Base-by-base conservation (phyloP, 345 rosid species). In the Euphorbia peplus region DNA sequence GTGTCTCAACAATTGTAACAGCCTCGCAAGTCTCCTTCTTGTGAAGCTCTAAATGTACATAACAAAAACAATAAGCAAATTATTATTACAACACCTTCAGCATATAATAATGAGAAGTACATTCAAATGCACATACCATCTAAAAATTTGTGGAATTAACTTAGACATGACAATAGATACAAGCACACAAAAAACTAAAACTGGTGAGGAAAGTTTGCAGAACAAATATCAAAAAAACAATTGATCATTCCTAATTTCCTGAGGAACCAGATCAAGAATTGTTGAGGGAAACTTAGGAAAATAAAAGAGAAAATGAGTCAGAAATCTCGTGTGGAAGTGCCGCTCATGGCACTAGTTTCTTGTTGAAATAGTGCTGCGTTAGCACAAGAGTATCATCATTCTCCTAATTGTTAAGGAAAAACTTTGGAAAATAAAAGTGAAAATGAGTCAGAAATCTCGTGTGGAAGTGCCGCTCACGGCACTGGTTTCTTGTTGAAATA, bases 21-120 rank as follows among this genome's bases (percentile, higher is more conserved):
- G 97, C 95, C 72, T 91, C 97, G 44, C 95, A 88, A 1, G 97
- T 87, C 83, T 91, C 95, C 79, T 91, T 91, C 87, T 91, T 91
- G 88, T 88, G 97, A 63, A 91, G 92, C 83, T 91, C 93, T 90
- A 55, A 19, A 59, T 19, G n/a, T 57, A 55, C 12, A 24, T 10
- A 37, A 1, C 21, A 8, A n/a, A 2, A 3, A 10, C 30, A 3
- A 26, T 0, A n/a, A 57, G 44, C 5, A 12, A 55, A 42, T 2
- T 19, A 37, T 5, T 41, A 5, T 16, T 15, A 35, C 10, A 39
- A 48, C 13, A 24, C 11, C 2, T n/a, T n/a, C n/a, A n/a, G n/a
- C n/a, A n/a, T n/a, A n/a, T n/a, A n/a, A 50, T 18, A 24, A 50
- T 50, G 10, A 18, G 22, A 50, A 50, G 2, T 50, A 9, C 54